Base-by-base conservation (phyloP, 805 yeast genomes). In the Monosporozyma servazzii region DNA sequence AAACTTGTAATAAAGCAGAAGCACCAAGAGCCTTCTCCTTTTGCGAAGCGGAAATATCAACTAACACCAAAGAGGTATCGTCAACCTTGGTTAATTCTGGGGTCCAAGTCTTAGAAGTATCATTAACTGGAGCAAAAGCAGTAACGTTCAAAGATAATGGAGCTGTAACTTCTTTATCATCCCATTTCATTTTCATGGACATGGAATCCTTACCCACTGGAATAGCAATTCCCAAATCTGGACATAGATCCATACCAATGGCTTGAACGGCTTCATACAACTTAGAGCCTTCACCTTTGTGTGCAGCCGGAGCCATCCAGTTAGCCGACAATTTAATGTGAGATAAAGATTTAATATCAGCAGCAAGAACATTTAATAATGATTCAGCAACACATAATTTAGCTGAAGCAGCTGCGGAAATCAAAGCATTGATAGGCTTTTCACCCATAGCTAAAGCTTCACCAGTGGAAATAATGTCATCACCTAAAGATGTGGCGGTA, bases 111-210 rank as follows among this genome's bases (percentile, higher is more conserved):
- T 78, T 81, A 37, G 88, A 77, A 31, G 96, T 90, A 67, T 90
- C 76, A 45, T 72, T 72, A 47, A 93, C 97, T 36, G 96, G 88
- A 53, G 86, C 87, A 67, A 91, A 93, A 0, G 98, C 93, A 21
- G 99, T 90, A 59, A 91, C 77, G 47, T 87, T 85, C 61, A 91
- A 79, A 11, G 97, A 85, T 65, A 93, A 74, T 47, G 99, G 99
- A n/a, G 97, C 88, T 55, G 93, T 82, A 43, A 93, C 98, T 69
- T 88, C 96, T 62, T 84, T 87, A 49, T 82, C 80, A 48, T 78
- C 87, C 99, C 99, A 93, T 63, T 85, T 84, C 98, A 93, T 93
- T 74, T 89, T 88, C 99, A 93, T 91, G 21, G 98, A 89, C 96
- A 93, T 89, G 36, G 97, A 89, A 70, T 93, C 99, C 73, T 93